Evolutionary conservation across 257 asterid genomes (phyloP).

Genomic region (Eustoma russellianum): DNA sequence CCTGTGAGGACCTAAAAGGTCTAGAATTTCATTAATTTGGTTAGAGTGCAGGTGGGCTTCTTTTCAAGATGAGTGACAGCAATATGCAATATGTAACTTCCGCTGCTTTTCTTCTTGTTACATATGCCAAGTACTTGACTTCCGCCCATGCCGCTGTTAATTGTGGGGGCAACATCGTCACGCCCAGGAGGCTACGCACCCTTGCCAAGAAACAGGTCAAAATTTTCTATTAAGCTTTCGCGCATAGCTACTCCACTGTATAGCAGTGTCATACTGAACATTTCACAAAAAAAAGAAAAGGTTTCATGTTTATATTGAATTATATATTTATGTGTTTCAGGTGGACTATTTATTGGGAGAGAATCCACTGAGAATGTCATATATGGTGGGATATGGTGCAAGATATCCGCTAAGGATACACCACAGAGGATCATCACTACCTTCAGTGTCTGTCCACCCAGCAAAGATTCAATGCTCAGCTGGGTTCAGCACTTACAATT

Average conservation of each 20-base stretch:
- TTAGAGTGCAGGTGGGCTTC: conserved; percentile 64
- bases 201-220: conserved; percentile 78
- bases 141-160: conserved; percentile 51
- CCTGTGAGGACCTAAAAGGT: neutral
- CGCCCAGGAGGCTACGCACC: conserved; percentile 60
- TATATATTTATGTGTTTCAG: conserved; percentile 16
- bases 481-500: conserved; percentile 54
- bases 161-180: conserved; percentile 63
- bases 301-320: neutral
- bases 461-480: conserved; percentile 63
- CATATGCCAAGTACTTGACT: conserved; percentile 87
- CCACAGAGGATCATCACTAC: conserved; percentile 95
- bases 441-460: conserved; percentile 53
- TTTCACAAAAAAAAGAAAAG: too few relatives aligned
- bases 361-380: conserved; percentile 81
- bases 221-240: too few relatives aligned
- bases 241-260: too few relatives aligned
- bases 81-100: conserved; percentile 94
- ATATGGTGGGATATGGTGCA: conserved; percentile 91
- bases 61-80: conserved; percentile 87
- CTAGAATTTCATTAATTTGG: neutral
- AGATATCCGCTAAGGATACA: conserved; percentile 77
- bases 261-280: too few relatives aligned
- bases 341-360: conserved; percentile 90
- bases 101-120: conserved; percentile 63